Conservation (phyloP, 2,329 filamentous ascomycete genomes). For the Metarhizium rileyi region DNA sequence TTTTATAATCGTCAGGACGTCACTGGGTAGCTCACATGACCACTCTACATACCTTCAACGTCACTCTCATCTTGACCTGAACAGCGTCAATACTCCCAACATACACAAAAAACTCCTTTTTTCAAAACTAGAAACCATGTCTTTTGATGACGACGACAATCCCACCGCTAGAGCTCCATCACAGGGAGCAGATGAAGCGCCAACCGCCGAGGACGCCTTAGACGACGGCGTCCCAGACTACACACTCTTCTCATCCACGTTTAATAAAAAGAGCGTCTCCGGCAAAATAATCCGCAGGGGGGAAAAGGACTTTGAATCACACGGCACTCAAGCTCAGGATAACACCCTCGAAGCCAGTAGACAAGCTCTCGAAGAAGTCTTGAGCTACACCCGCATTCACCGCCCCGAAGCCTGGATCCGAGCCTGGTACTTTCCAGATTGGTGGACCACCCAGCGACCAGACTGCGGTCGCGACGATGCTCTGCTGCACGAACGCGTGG, state of each 20-base stretch:
- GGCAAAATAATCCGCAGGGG: slow-evolving; percentile 73
- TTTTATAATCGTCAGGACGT: no score
- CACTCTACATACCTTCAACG: no score
- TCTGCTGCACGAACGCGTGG: slow-evolving; percentile 40
- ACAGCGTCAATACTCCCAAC: not conserved
- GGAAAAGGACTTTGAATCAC: slow-evolving; percentile 94
- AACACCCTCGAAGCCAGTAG: slow-evolving; percentile 71
- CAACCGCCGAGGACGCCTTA: slow-evolving; percentile 45
- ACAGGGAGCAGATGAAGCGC: slow-evolving; percentile 17
- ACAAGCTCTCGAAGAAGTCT: slow-evolving; percentile 78
- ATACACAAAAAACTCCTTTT: not conserved
- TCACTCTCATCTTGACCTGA: no score
- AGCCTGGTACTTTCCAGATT: slow-evolving; percentile 64
- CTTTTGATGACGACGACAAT: slow-evolving; percentile 36
- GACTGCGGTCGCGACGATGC: slow-evolving; percentile 13
- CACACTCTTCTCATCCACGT: slow-evolving; percentile 53
- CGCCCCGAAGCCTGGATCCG: slow-evolving; percentile 53
- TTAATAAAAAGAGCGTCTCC: slow-evolving; percentile 40
- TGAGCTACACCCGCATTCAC: slow-evolving; percentile 69
- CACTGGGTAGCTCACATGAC: no score
- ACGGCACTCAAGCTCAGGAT: slow-evolving; percentile 76
- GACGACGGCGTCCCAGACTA: slow-evolving; percentile 84
- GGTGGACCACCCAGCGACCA: slow-evolving; percentile 27
- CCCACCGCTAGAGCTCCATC: slow-evolving; percentile 16
- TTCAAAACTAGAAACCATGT: slow-evolving; percentile 17